Evolutionary conservation across 2,329 filamentous ascomycete genomes (phyloP).

Genomic region (Conoideocrella luteorostrata): DNA sequence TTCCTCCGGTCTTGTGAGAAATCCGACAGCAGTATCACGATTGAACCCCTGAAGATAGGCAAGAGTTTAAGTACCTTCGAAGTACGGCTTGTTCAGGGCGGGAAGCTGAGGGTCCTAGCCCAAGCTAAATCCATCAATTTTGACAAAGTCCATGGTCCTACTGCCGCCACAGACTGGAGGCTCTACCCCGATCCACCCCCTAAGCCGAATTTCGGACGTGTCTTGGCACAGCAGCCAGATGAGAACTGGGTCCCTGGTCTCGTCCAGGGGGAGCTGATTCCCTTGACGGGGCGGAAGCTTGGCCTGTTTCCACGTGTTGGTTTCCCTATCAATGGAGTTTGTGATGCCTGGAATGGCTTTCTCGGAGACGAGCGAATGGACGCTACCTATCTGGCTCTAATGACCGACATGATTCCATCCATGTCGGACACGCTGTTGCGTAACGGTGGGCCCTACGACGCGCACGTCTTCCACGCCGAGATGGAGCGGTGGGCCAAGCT

Average conservation of each 20-base stretch:
- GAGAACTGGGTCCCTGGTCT: conserved; percentile 16
- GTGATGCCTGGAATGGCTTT: conserved; percentile 19
- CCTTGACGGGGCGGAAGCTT: conserved; percentile 12
- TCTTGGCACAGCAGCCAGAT: conserved; percentile 14
- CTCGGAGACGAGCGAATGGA: conserved; percentile 15
- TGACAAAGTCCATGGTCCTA: background rate
- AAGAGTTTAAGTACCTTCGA: conserved; percentile 15
- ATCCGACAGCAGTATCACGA: conserved; percentile 14
- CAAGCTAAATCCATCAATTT: background rate
- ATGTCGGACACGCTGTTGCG: conserved; percentile 22
- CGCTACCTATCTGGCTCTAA: conserved; percentile 17
- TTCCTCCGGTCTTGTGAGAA: conserved; percentile 18
- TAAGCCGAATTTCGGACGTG: conserved; percentile 16
- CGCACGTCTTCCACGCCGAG: conserved; percentile 7
- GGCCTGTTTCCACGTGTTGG: conserved; percentile 17
- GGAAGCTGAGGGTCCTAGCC: background rate
- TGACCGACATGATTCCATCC: conserved; percentile 20
- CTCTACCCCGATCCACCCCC: conserved; percentile 13
- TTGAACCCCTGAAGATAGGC: conserved; percentile 16
- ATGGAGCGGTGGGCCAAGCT: conserved; percentile 15
- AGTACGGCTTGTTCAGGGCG: conserved; percentile 11
- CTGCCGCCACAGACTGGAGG: background rate
- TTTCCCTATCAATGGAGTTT: conserved; percentile 14
- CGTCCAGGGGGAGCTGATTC: conserved; percentile 17
- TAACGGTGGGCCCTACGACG: conserved; percentile 19